Conservation (phyloP, 257 asterid species). For the Forsythia viridissima region DNA sequence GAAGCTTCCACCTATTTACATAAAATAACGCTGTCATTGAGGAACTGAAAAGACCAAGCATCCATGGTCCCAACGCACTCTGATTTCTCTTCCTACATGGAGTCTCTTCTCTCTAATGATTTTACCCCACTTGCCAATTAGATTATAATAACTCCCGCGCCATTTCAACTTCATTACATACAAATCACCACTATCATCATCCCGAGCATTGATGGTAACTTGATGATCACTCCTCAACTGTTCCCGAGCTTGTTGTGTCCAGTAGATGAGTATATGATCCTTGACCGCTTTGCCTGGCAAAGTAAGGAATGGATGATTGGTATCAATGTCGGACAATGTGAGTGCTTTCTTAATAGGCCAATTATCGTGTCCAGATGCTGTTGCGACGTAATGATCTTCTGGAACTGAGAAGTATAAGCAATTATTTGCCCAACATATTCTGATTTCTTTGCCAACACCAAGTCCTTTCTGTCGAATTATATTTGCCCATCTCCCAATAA, state of each 20-base stretch:
- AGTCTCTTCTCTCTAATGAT: slow-evolving; percentile 52
- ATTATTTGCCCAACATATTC: slow-evolving; percentile 46
- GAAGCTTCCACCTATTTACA: slow-evolving; percentile 37
- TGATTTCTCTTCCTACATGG: slow-evolving; percentile 52
- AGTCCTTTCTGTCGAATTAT: slow-evolving; percentile 48
- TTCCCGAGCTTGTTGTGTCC: slow-evolving; percentile 52
- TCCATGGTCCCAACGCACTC: slow-evolving; percentile 58
- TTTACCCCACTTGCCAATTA: slow-evolving; percentile 63
- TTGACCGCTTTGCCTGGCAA: slow-evolving; percentile 60
- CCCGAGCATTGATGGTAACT: slow-evolving; percentile 52
- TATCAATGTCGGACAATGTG: slow-evolving; percentile 57
- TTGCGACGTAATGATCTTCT: slow-evolving; percentile 33
- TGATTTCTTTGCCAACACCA: slow-evolving; percentile 52
- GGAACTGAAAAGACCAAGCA: slow-evolving; percentile 58
- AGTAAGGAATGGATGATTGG: slow-evolving; percentile 58
- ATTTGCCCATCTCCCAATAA: slow-evolving; percentile 53
- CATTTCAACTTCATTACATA: slow-evolving; percentile 57
- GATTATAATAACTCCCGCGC: slow-evolving; percentile 52
- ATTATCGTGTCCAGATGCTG: slow-evolving; percentile 43
- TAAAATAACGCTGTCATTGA: slow-evolving; percentile 24
- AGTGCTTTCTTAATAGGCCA: slow-evolving; percentile 61
- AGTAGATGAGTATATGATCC: slow-evolving; percentile 54
- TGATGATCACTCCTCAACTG: slow-evolving; percentile 52
- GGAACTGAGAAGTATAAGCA: slow-evolving; percentile 49
- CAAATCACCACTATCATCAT: slow-evolving; percentile 49